Evolutionary conservation across 345 rosid genomes (phyloP).

Genomic region (Acer negundo): DNA sequence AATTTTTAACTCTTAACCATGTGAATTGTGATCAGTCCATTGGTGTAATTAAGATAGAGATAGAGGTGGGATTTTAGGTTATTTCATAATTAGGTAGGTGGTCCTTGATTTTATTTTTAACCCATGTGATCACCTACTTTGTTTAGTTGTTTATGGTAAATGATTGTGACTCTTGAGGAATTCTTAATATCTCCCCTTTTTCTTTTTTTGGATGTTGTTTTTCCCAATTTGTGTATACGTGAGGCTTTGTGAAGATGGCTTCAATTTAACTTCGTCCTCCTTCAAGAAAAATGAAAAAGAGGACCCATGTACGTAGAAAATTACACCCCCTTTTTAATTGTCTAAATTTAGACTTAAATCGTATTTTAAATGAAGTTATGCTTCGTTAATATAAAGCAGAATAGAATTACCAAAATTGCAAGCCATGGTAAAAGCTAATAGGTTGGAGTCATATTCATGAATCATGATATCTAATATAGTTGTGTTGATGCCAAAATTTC

Average conservation of each 20-base stretch:
- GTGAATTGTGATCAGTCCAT: constrained; percentile 21
- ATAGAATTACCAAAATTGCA: not conserved
- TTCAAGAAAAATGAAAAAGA: not conserved
- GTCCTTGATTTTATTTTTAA: constrained; percentile 19
- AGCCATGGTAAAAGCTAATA: no score
- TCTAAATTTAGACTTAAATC: not conserved
- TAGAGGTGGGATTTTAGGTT: not conserved
- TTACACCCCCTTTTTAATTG: not conserved
- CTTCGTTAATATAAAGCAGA: not conserved
- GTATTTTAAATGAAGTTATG: not conserved
- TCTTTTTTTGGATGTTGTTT: constrained; percentile 15
- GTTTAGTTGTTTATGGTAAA: constrained; percentile 1
- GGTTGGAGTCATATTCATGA: no score
- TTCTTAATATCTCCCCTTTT: not conserved
- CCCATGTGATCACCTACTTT: not conserved
- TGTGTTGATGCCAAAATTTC: no score
- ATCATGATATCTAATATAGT: no score
- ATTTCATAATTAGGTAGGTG: constrained; percentile 23
- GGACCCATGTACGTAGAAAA: not conserved
- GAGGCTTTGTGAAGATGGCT: not conserved
- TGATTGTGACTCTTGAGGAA: not conserved
- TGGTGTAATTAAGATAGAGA: no score
- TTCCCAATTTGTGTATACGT: not conserved
- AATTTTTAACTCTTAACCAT: constrained; percentile 6
- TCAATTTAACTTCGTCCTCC: not conserved